phyloP scores from a whole-genome alignment of 2,329 filamentous ascomycete species.

The Sporothrix luriei region DNA sequence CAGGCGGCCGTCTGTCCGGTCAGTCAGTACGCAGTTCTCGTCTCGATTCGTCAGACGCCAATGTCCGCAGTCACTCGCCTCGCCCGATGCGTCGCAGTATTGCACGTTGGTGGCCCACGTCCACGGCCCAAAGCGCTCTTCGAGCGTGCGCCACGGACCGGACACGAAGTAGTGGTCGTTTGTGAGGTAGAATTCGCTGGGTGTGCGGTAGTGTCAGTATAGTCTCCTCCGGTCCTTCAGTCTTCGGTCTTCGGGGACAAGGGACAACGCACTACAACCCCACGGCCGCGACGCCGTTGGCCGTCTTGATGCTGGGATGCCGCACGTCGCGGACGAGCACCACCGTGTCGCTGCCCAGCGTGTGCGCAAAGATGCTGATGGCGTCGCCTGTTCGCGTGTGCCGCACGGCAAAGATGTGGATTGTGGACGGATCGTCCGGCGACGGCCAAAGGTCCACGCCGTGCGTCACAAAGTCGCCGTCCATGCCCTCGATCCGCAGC shows the following conservation, averaged over 20 bases:
- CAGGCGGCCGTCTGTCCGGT: neutral
- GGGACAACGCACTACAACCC: neutral
- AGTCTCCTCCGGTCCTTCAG: no score
- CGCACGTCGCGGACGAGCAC: constrained; percentile 11
- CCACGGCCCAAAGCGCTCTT: constrained; percentile 25
- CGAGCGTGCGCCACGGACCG: constrained; percentile 5
- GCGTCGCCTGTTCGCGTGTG: neutral
- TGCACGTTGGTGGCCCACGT: constrained; percentile 26
- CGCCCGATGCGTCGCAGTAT: constrained; percentile 20
- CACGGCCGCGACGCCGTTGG: constrained; percentile 19
- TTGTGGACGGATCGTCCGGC: neutral
- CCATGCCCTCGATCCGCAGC: neutral
- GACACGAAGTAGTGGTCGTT: constrained; percentile 29
- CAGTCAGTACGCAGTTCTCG: neutral
- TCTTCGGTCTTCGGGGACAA: no score
- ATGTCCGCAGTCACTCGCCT: neutral
- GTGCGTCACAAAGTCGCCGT: constrained; percentile 23
- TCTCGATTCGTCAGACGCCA: no score
- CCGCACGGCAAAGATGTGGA: constrained; percentile 20
- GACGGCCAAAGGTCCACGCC: constrained; percentile 12
- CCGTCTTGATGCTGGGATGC: constrained; percentile 20
- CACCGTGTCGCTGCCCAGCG: neutral
- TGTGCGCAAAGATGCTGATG: constrained; percentile 25
- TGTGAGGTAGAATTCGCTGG: constrained; percentile 20
- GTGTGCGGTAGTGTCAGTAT: neutral